Evolutionary conservation across 1,139 yeast genomes (phyloP).

Genomic region (Pneumocystis oryctolagi): DNA sequence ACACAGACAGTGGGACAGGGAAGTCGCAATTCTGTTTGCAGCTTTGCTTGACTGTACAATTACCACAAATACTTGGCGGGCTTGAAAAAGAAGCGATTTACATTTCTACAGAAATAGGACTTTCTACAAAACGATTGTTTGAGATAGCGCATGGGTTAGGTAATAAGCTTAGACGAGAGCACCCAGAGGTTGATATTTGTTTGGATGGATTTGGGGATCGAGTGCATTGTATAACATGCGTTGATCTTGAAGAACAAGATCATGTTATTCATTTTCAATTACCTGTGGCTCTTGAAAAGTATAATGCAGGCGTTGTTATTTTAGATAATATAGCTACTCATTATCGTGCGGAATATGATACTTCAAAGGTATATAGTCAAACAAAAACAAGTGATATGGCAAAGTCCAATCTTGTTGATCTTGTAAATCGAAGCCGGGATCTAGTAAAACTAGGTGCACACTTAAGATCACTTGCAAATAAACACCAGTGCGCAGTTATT

Average conservation of each 20-base stretch:
- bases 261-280: conserved; percentile 59
- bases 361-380: background rate
- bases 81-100: conserved; percentile 38
- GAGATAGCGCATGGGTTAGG: conserved; percentile 24
- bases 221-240: conserved; percentile 48
- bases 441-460: conserved; percentile 32
- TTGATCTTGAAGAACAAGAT: conserved; percentile 57
- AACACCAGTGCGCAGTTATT: conserved; percentile 44
- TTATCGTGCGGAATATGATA: conserved; percentile 44
- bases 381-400: background rate
- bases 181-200: background rate
- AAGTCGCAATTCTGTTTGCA: conserved; percentile 67
- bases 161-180: conserved; percentile 13
- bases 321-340: conserved; percentile 85
- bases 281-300: conserved; percentile 36
- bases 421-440: conserved; percentile 24
- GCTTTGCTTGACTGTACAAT: conserved; percentile 43
- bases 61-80: conserved; percentile 34
- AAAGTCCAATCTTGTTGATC: conserved; percentile 24
- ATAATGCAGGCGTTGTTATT: conserved; percentile 39
- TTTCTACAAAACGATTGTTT: conserved; percentile 48
- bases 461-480: conserved; percentile 37
- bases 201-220: conserved; percentile 29
- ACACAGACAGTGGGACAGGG: conserved; percentile 47
- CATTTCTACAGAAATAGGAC: conserved; percentile 60